Evolutionary conservation across 768 basidiomycete genomes (phyloP), one percentile per base, ranked within the genome.

Genomic region (Russula sp.): DNA sequence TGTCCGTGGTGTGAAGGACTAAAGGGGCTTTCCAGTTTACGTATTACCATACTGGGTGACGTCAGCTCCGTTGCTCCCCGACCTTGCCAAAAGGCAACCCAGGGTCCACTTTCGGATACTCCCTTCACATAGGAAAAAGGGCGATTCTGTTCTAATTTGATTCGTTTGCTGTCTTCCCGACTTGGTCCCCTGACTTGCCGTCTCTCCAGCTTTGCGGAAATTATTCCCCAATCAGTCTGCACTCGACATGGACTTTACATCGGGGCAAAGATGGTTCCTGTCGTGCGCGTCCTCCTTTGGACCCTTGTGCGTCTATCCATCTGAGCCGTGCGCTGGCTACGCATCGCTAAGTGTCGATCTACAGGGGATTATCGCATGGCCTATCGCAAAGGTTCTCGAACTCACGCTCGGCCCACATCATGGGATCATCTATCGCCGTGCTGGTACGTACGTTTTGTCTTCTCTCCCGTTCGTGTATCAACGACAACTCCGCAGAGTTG

Each of bases 181-280:
- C 35, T 31, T 18, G 27, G 56, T 61, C 40, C 31, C 37, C 48
- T 50, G 52, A 61, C 48, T 18, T 20, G 39, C 47, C 53, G 2
- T 57, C 39, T 57, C 3, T 37, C 22, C 66, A 94, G 91, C 62
- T 95, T 94, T 72, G 78, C 92, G 31, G 92, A 95, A 76, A 91
- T 95, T 66, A 94, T 95, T 65, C 93, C 93, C 0, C 93, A 96
- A 70, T 91, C 90, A 1, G 77, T 95, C n/a, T 96, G 91, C 73
- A 91, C 91, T 22, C 88, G 93, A 42, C 88, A 93, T 77, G 94
- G 94, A 22, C 81, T 95, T 5, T 90, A 88, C 68, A 82, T 96
- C 51, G 92, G 93, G 40, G 91, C 92, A 9, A 89, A 90, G 70
- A 89, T 91, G 87, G 92, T 88, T 0, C 78, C 79, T 0, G 80